Evolutionary conservation across 805 yeast genomes (phyloP), one percentile per base, ranked within the genome.

Genomic region (Candida wancherniae): DNA sequence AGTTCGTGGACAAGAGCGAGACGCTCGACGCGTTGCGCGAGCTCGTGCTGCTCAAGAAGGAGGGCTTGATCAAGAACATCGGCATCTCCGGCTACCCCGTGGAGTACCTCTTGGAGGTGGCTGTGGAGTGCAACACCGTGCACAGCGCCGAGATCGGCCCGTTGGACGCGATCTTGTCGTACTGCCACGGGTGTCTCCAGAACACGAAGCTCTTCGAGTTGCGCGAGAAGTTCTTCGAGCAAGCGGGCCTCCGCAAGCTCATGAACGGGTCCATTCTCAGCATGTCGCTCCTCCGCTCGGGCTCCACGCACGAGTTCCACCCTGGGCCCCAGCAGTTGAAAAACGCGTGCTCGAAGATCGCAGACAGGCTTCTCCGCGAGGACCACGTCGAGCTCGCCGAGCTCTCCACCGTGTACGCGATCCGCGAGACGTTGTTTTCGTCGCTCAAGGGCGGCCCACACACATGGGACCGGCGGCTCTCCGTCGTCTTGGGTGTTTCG

Each of bases 41-140:
- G 43, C 62, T 86, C 43, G 70, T 62, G 44, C 55, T 53, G 28
- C 58, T 88, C 44, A 83, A 85, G 50, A 44, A 65, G 5, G 76
- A 75, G 41, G 94, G 94, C 0, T 22, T 71, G 3, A 69, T 84
- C 28, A 63, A 55, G 21, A 65, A 77, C 42, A 69, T 88, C 39
- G 97, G 97, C 7, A 58, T 86, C 21, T 78, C 92, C 10, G 97
- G 96, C 0, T 87, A 85, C 48, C 96, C 97, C 0, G 78, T 90
- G 15, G 76, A 75, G 12, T 78, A 73, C 37, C 58, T 88, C 28
- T 71, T 71, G 36, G 42, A 69, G 16, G 63, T 84, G 10, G 77
- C 85, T 2, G 33, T 48, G 13, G 36, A 45, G 30, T 28, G 43
- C 26, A 37, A 31, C 22, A 60, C 67, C 24, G 55, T 51, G 2